Base-by-base conservation (phyloP, 768 basidiomycete genomes). In the Boletus rubescentipes region DNA sequence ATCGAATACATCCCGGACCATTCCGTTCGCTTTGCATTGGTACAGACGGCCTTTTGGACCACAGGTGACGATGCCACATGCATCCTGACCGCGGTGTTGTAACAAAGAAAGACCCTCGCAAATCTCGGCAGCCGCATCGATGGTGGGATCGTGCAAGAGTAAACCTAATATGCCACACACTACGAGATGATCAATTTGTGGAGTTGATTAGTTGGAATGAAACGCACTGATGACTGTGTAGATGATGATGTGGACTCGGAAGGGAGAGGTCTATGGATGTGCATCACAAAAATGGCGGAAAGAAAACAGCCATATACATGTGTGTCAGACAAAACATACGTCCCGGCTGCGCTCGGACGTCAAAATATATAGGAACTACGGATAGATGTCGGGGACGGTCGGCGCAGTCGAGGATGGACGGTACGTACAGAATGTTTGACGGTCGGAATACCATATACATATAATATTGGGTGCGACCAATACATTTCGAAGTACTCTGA, bases 11-110 rank as follows among this genome's bases (percentile, higher is more conserved):
- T 99, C 97, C 47, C 95, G 81, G 62, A 99, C 96, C 97, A 99
- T 98, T 40, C 97, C 97, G 67, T 98, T 99, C 26, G 93, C 93
- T 73, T 99, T 99, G 79, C 93, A 95, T 69, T 99, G 97, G 72
- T 89, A 98, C 68, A 99, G 89, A 40, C 94, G 85, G 26, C 97
- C 97, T 67, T 93, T 93, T 5, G 85, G 84, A 4, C 94, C 97
- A 70, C 97, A 95, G 32, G 97, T 99, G 54, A 99, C 87, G 64
- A 98, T 87, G 34, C 97, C 97, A 60, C 94, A 96, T 0, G 97
- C 97, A 78, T 99, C 97, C 71, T 99, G 96, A 12, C 96, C 97
- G 61, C 96, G 81, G 67, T 99, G 97, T 70, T 99, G 97, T 5
- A 99, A 78, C 37, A 99, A 77, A 21, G 94, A 90, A n/a, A 99